Percentiles rank a stretch among this genome's conserved stretches.
Conservation (phyloP, 495 filamentous ascomycete species). For the Aspergillus panamensis region DNA sequence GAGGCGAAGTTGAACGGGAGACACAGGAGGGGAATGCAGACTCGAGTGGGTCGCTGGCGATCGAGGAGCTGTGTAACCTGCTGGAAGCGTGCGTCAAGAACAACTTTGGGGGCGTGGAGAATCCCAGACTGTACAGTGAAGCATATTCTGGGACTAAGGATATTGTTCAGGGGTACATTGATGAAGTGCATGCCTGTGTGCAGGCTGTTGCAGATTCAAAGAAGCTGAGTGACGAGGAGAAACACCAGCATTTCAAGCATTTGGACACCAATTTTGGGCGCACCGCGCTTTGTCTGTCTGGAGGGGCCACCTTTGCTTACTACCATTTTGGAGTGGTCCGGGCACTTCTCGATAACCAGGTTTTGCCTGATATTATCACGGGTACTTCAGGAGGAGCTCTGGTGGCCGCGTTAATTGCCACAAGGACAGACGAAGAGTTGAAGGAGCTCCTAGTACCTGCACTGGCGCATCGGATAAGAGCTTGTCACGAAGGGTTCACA, state of each 20-base stretch:
- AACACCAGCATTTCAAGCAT: constrained; percentile 81
- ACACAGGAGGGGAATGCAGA: constrained; percentile 20
- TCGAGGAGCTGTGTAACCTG: constrained; percentile 70
- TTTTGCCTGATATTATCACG: constrained; percentile 90
- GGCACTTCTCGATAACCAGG: constrained; percentile 80
- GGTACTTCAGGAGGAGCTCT: constrained; percentile 93
- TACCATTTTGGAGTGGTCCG: constrained; percentile 95
- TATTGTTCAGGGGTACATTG: constrained; percentile 81
- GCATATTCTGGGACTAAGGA: constrained; percentile 96
- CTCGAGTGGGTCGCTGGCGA: constrained; percentile 41
- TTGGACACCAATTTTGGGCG: constrained; percentile 87
- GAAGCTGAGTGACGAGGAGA: constrained; percentile 65
- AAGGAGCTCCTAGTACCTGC: constrained; percentile 81
- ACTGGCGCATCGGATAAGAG: constrained; percentile 76
- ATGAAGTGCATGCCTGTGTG: constrained; percentile 64
- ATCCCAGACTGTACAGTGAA: constrained; percentile 87
- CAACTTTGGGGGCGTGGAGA: constrained; percentile 95
- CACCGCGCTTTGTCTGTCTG: constrained; percentile 87
- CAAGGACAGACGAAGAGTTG: constrained; percentile 86
- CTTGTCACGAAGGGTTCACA: constrained; percentile 72
- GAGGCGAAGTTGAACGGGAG: constrained; percentile 55
- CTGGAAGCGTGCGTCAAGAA: constrained; percentile 93
- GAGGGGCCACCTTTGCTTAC: constrained; percentile 94
- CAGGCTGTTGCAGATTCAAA: constrained; percentile 63
- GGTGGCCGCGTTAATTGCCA: constrained; percentile 83